Conservation (phyloP, 1,284 basidiomycete genomes). For the Ganoderma sinense region DNA sequence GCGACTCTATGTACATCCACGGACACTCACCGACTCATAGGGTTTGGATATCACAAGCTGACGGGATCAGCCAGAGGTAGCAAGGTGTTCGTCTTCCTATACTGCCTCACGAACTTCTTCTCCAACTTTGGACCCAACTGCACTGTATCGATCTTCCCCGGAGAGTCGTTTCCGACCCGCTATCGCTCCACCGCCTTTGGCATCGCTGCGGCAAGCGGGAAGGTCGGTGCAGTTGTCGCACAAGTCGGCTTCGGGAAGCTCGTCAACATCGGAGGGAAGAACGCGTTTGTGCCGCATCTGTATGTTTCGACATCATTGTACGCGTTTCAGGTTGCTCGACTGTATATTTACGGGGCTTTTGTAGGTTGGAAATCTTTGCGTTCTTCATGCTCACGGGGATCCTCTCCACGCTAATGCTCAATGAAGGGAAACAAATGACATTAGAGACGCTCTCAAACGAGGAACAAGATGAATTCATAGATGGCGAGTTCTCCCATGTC, state of each 20-base stretch:
- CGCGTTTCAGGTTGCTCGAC: too few relatives aligned
- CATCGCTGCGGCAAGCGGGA: constrained; percentile 85
- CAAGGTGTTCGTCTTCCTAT: constrained; percentile 80
- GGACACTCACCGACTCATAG: constrained; percentile 41
- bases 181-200: constrained; percentile 87
- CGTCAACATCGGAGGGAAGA: constrained; percentile 70
- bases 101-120: constrained; percentile 80
- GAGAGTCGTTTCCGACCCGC: constrained; percentile 88
- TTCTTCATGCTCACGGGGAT: constrained; percentile 86
- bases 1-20: too few relatives aligned
- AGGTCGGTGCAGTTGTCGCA: constrained; percentile 85
- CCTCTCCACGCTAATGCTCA: constrained; percentile 76
- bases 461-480: constrained; percentile 68
- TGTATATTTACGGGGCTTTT: constrained; percentile 18
- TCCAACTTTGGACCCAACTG: constrained; percentile 85
- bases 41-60: constrained; percentile 78
- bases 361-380: constrained; percentile 73
- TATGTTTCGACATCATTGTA: constrained; percentile 40
- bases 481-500: constrained; percentile 5
- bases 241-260: constrained; percentile 82
- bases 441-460: constrained; percentile 81
- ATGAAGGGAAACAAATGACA: constrained; percentile 75
- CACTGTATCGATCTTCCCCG: constrained; percentile 85
- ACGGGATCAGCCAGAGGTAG: constrained; percentile 57
- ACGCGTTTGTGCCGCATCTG: constrained; percentile 70